phyloP scores from a whole-genome alignment of 495 filamentous ascomycete species.

The Aspergillus diversus region DNA sequence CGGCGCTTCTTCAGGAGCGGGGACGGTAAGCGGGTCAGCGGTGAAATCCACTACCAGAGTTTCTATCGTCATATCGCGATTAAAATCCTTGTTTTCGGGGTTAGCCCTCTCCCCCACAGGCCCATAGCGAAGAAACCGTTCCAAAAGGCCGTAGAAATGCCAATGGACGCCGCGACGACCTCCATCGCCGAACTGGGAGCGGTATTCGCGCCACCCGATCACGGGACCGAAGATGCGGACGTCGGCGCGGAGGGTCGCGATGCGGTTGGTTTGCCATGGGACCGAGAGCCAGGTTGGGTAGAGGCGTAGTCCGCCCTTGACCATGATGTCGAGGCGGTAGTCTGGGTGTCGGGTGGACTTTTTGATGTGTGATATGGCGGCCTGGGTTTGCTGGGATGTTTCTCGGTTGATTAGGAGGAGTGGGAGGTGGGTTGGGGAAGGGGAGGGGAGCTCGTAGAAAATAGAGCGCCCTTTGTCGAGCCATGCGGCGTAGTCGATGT shows the following conservation, averaged over 20 bases:
- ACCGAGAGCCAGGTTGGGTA: slow-evolving; percentile 27
- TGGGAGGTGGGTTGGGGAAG: background rate
- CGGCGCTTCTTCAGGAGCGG: background rate
- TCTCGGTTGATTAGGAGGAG: slow-evolving; percentile 5
- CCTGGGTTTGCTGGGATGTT: background rate
- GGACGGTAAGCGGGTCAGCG: background rate
- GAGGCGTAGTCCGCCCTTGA: slow-evolving; percentile 17
- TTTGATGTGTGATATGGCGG: background rate
- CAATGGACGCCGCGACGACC: slow-evolving; percentile 23
- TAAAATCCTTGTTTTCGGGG: slow-evolving; percentile 7
- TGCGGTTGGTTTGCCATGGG: slow-evolving; percentile 17
- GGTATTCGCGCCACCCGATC: background rate
- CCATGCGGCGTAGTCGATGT: background rate
- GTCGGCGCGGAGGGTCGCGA: slow-evolving; percentile 16
- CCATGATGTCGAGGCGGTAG: slow-evolving; percentile 20
- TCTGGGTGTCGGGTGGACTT: background rate
- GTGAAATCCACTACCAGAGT: slow-evolving; percentile 9
- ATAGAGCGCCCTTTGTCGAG: background rate
- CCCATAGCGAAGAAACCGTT: slow-evolving; percentile 26
- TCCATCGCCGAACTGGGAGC: slow-evolving; percentile 1
- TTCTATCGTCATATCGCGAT: slow-evolving; percentile 1
- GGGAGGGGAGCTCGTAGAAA: background rate
- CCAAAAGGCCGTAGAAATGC: slow-evolving; percentile 25
- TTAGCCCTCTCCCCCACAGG: slow-evolving; percentile 20
- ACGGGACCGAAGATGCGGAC: slow-evolving; percentile 24